A percentile compares a stretch with the other conserved stretches of the same genome.
phyloP scores from a whole-genome alignment of 371 early-diverging fungal species.

The Lichtheimia corymbifera region DNA sequence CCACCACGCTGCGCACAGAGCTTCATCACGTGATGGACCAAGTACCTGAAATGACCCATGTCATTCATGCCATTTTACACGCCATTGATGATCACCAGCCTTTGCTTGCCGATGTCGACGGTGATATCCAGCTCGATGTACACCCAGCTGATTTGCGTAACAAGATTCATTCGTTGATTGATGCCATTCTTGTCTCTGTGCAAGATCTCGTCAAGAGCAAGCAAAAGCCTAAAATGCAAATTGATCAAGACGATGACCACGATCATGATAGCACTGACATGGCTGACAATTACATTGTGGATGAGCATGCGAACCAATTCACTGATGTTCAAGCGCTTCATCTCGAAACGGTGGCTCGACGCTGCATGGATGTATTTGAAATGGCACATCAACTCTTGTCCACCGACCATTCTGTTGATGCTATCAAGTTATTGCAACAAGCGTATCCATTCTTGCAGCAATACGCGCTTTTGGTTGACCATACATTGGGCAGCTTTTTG shows the following conservation, averaged over 20 bases:
- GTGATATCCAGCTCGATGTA: background rate
- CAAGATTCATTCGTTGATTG: conserved; percentile 33
- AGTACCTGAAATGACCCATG: conserved; percentile 23
- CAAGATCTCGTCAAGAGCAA: conserved; percentile 48
- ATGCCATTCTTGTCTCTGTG: conserved; percentile 39
- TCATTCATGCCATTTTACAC: conserved; percentile 25
- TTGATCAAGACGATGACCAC: conserved; percentile 41
- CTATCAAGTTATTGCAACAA: conserved; percentile 42
- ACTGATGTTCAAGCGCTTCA: conserved; percentile 34
- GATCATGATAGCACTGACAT: conserved; percentile 46
- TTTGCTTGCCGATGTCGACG: background rate
- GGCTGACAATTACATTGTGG: conserved; percentile 52
- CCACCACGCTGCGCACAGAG: conserved; percentile 9
- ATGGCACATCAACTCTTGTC: conserved; percentile 21
- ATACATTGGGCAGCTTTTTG: conserved; percentile 60
- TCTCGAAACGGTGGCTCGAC: conserved; percentile 38
- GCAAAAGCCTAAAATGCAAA: conserved; percentile 9
- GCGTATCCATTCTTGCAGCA: conserved; percentile 69
- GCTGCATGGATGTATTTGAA: conserved; percentile 33
- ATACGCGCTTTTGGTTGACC: conserved; percentile 62
- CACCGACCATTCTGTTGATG: conserved; percentile 13
- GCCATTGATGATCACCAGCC: conserved; percentile 26
- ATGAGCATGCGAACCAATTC: conserved; percentile 31
- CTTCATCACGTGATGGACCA: conserved; percentile 15
- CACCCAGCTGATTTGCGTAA: conserved; percentile 24